Evolutionary conservation across 2,329 filamentous ascomycete species (phyloP), one percentile per base, ranked within the genome.

Genomic region (Colletotrichum abscissum): DNA sequence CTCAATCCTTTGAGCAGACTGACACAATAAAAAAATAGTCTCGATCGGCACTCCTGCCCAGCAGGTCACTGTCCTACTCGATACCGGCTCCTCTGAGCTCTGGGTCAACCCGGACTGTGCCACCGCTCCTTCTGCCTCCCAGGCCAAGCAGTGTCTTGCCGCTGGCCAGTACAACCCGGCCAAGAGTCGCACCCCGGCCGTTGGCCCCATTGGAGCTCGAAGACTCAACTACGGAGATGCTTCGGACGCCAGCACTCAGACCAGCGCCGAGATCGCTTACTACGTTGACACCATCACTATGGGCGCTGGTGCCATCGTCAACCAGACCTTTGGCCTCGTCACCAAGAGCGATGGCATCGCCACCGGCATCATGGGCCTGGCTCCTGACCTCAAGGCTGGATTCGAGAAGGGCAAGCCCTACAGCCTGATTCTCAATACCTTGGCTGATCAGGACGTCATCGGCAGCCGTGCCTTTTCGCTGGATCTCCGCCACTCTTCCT

Each of bases 31-130:
- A 56, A 42, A 28, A 63, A 67, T 16, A 87, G 86, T 88, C 54
- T 79, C 81, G 30, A 81, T 88, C 30, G 86, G 86, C 33, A 82
- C 80, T 1, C 82, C 84, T 5, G 78, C 80, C 1, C 86, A 88
- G 74, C 80, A 76, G 12, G 79, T 88, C 46, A 83, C 85, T 12
- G 85, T 88, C 46, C 82, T 88, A 49, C 81, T 88, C 67, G 86
- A 88, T 72, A 88, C 86, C 0, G 88, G 88, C 19, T 89, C 88
- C 5, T 86, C 85, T 74, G 87, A 89, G 77, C 83, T 89, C 8
- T 90, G 88, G 88, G 86, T 89, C 56, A 88, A 89, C 72, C 87
- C 88, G 1, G 80, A 84, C 65, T 90, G 88, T 77, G 65, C 77
- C 4, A 82, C 81, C 5, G 82, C 86, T 0, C 81, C 79, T 6